A percentile compares a stretch with the other conserved stretches of the same genome.
Evolutionary conservation across 2,329 filamentous ascomycete genomes (phyloP).

Genomic region (Cordyceps pruinosa): DNA sequence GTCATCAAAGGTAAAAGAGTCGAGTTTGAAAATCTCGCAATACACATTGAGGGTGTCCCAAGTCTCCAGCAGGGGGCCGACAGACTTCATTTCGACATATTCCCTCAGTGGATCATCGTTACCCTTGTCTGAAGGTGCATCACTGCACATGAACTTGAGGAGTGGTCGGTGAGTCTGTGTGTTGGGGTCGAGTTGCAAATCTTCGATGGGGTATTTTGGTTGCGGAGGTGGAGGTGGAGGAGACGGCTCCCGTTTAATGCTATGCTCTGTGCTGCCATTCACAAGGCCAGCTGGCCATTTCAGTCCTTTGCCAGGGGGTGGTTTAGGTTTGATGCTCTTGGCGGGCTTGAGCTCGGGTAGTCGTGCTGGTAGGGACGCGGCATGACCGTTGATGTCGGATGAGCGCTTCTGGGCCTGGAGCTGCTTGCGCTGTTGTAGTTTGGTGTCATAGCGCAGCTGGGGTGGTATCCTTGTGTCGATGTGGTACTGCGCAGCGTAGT

Average conservation of each 20-base stretch:
- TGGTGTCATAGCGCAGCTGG: conserved; percentile 74
- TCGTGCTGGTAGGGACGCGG: conserved; percentile 37
- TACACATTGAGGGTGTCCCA: conserved; percentile 99
- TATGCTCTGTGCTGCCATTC: conserved; percentile 27
- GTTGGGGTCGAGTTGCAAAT: conserved; percentile 71
- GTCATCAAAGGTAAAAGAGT: conserved; percentile 97
- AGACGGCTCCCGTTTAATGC: conserved; percentile 28
- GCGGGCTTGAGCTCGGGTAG: conserved; percentile 65
- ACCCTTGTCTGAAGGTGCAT: conserved; percentile 47
- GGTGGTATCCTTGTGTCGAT: conserved; percentile 82
- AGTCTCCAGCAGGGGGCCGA: conserved; percentile 79
- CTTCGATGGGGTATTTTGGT: conserved; percentile 93
- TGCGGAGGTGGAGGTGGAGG: conserved; percentile 51
- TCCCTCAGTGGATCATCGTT: conserved; percentile 22
- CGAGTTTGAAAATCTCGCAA: conserved; percentile 85
- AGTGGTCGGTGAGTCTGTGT: conserved; percentile 62
- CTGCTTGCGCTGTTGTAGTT: conserved; percentile 69
- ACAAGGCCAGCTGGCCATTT: conserved; percentile 40
- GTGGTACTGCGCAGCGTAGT: conserved; percentile 74
- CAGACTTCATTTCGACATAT: conserved; percentile 71
- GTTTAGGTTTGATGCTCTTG: conserved; percentile 2
- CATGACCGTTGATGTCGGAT: conserved; percentile 37
- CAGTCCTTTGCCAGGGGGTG: conserved; percentile 54
- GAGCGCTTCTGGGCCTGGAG: conserved; percentile 60
- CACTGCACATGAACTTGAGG: conserved; percentile 68